Percentiles rank a stretch among this genome's conserved stretches.
Conservation (phyloP, 768 basidiomycete genomes). For the Trametes villosa region DNA sequence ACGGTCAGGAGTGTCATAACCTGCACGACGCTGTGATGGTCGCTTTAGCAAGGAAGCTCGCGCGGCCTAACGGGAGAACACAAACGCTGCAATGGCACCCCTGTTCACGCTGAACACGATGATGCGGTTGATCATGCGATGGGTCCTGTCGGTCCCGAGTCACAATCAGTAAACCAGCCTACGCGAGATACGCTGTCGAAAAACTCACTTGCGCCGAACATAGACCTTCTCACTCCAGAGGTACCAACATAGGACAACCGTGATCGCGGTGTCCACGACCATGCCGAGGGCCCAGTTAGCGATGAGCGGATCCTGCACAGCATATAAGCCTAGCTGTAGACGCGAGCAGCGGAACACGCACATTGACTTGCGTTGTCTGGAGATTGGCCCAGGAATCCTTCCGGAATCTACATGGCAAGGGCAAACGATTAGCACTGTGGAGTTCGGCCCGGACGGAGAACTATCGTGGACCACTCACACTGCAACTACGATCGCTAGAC, state of each 20-base stretch:
- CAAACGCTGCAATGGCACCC: conserved; percentile 12
- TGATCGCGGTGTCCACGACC: conserved; percentile 10
- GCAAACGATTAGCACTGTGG: no score
- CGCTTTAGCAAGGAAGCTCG: no score
- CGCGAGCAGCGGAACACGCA: neutral
- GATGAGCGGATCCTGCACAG: neutral
- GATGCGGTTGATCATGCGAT: conserved; percentile 9
- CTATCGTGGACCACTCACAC: no score
- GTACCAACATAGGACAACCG: conserved; percentile 13
- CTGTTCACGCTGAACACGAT: conserved; percentile 15
- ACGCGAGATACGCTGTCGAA: neutral
- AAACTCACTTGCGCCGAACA: conserved; percentile 1
- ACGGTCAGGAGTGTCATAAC: conserved; percentile 7
- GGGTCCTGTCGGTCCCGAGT: neutral
- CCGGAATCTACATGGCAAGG: neutral
- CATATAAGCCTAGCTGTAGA: neutral
- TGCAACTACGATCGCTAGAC: neutral
- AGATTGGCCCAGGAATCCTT: neutral
- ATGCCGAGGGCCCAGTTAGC: conserved; percentile 16
- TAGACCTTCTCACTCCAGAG: conserved; percentile 11
- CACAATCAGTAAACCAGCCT: neutral
- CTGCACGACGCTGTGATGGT: neutral
- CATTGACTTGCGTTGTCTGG: neutral
- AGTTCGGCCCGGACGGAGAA: no score
- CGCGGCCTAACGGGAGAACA: no score